Evolutionary conservation across 495 filamentous ascomycete genomes (phyloP), one percentile per base, ranked within the genome.

Genomic region (Lasiosphaeria hispida): DNA sequence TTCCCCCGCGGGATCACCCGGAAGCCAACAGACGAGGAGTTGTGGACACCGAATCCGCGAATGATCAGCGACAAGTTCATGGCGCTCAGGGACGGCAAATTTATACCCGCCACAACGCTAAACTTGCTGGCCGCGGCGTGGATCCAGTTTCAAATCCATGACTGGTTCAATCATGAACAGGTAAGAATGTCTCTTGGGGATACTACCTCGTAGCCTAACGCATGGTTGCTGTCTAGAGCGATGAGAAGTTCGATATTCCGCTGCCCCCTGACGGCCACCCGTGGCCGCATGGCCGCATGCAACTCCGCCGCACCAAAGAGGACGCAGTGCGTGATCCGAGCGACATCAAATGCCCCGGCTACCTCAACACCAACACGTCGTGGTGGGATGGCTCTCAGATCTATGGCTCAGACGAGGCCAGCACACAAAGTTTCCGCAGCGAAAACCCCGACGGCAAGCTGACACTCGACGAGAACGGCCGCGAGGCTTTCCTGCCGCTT

Each of bases 301-400:
- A 60, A 11, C 10, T 77, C 0, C 53, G 53, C 8, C 54, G 54
- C 8, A 71, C 74, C 3, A 55, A 67, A 39, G 65, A 68, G 0
- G 72, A 74, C 36, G 52, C 19, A 0, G 36, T 63, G 10, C 64
- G 74, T 0, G 59, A 69, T 37, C 53, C 65, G 15, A 63, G 63
- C n/a, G 74, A 77, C 60, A 39, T 57, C 19, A 51, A 53, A 10
- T 67, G 58, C 38, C 75, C 75, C 1, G 75, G 56, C 3, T 78
- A 77, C 63, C 61, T 63, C 50, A 78, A 78, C 57, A 40, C 14
- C 23, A 73, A 76, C 47, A 76, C 73, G 18, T 61, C 65, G 10
- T 78, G 75, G 75, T 78, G 75, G 75, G 75, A 78, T 45, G 72
- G 63, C 14, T 72, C 68, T 6, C 74, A 78, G 62, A 71, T 77